These are phyloP conservation scores for Aspergillus sp. DNA, from an alignment of 2,329 filamentous ascomycete species.

Conservation along the genomic window DNA sequence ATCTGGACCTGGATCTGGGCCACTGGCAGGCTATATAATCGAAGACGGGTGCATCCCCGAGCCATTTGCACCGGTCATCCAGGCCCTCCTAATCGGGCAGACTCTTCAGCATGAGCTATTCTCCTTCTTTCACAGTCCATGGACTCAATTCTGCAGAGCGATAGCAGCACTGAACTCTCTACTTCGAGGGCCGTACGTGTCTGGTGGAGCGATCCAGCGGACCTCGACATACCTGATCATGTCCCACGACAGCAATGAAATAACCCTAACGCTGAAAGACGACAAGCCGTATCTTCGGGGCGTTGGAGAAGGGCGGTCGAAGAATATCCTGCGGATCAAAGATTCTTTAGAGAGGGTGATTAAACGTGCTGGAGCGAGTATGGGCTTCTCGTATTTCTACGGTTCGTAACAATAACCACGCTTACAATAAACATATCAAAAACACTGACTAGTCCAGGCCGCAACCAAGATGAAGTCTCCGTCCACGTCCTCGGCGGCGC, in stretches of 20 bases:
- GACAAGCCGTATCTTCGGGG: conserved; percentile 42
- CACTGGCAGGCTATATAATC: conserved; percentile 16
- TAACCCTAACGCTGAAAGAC: conserved; percentile 57
- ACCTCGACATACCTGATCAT: conserved; percentile 67
- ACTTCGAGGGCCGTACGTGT: conserved; percentile 53
- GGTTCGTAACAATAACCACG: background rate
- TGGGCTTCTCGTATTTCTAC: conserved; percentile 39
- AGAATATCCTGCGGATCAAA: conserved; percentile 18
- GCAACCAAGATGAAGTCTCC: conserved; percentile 37
- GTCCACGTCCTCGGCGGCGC: conserved; percentile 68
- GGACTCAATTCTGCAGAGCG: background rate
- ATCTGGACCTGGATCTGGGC: background rate
- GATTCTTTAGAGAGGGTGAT: conserved; percentile 8
- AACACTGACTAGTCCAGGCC: background rate
- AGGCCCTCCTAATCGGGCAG: conserved; percentile 9
- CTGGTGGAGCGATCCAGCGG: conserved; percentile 56
- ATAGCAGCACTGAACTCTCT: background rate
- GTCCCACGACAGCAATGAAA: conserved; percentile 66
- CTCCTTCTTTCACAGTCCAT: background rate
- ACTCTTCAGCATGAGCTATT: background rate
- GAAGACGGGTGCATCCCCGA: conserved; percentile 20
- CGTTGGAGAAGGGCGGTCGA: conserved; percentile 11
- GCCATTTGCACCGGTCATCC: conserved; percentile 14
- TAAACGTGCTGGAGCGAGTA: conserved; percentile 22
- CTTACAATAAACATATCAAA: background rate